Evolutionary conservation across 495 filamentous ascomycete species (phyloP), one percentile per base, ranked within the genome.

Genomic region (Penicillium lagena): DNA sequence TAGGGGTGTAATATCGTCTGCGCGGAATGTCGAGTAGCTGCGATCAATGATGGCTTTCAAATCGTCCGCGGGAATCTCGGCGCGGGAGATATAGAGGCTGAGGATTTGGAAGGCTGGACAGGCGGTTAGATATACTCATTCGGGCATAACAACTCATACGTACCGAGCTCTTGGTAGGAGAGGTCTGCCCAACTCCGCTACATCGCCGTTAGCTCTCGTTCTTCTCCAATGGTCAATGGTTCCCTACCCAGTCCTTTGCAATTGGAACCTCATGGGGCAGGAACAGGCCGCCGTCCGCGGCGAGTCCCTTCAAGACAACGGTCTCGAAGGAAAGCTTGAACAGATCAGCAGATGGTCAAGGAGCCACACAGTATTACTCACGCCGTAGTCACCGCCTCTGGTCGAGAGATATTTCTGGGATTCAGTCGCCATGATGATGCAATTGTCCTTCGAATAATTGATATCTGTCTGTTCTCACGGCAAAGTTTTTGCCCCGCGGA

Each of bases 291-390:
- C 87, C 87, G 56, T 96, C 90, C 2, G 80, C 64, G 22, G 91
- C 90, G 30, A 97, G 81, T 22, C 91, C 91, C 63, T 96, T 93
- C 47, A 97, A 68, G 27, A 96, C 90, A 32, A 89, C 88, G 17
- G 83, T 77, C 64, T 96, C 90, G 61, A 97, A 97, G 37, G 90
- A 88, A 47, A 93, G 75, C 88, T 95, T 53, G 7, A 39, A 9
- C 27, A 31, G 28, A 17, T 57, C 31, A 53, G 51, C 39, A 29
- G 32, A 7, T 12, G 9, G 32, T 34, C n/a, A 34, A 34, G 32
- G 32, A 10, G n/a, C 2, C 32, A 34, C 32, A 34, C 32, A 3
- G 3, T 10, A 9, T 34, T 9, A 34, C 32, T 12, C 32, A 34
- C 32, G 32, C 32, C 32, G 32, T 34, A 34, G 32, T 34, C 32